Percentiles rank a stretch among this genome's conserved stretches.
Evolutionary conservation across 371 early-diverging fungal genomes (phyloP).

Genomic region (Mortierella polycephala): DNA sequence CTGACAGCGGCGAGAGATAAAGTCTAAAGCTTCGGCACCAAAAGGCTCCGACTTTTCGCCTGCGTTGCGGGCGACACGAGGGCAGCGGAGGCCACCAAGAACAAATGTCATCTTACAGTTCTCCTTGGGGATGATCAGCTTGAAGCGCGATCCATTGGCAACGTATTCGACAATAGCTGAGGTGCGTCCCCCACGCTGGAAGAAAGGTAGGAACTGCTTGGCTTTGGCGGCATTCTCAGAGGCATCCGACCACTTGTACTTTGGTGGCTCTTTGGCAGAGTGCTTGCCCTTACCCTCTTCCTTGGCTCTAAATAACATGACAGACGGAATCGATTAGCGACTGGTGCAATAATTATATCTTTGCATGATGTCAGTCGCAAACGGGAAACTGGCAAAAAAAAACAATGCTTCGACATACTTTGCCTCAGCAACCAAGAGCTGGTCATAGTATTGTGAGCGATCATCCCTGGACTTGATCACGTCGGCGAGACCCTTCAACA

Average conservation of each 20-base stretch:
- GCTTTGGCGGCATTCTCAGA: slow-evolving; percentile 84
- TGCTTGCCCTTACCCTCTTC: slow-evolving; percentile 80
- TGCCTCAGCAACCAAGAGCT: slow-evolving; percentile 83
- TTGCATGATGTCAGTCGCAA: background rate
- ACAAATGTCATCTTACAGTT: slow-evolving; percentile 87
- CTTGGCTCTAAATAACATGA: slow-evolving; percentile 60
- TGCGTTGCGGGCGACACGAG: slow-evolving; percentile 72
- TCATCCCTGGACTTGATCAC: slow-evolving; percentile 88
- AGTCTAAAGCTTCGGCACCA: slow-evolving; percentile 85
- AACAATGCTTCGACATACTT: slow-evolving; percentile 54
- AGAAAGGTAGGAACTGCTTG: slow-evolving; percentile 83
- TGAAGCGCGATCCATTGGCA: slow-evolving; percentile 85
- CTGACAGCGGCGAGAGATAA: slow-evolving; percentile 70
- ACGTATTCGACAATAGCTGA: slow-evolving; percentile 89
- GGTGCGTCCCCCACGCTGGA: slow-evolving; percentile 82
- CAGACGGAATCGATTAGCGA: background rate
- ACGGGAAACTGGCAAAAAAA: background rate
- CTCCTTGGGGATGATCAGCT: slow-evolving; percentile 86
- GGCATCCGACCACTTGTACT: slow-evolving; percentile 73
- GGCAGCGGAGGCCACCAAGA: slow-evolving; percentile 81
- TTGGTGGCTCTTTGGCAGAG: slow-evolving; percentile 81
- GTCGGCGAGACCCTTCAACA: slow-evolving; percentile 83
- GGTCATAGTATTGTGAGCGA: slow-evolving; percentile 88
- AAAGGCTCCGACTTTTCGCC: slow-evolving; percentile 87
- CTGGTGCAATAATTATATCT: background rate